Conservation (phyloP, 2,329 filamentous ascomycete genomes). For the Emericellopsis atlantica region DNA sequence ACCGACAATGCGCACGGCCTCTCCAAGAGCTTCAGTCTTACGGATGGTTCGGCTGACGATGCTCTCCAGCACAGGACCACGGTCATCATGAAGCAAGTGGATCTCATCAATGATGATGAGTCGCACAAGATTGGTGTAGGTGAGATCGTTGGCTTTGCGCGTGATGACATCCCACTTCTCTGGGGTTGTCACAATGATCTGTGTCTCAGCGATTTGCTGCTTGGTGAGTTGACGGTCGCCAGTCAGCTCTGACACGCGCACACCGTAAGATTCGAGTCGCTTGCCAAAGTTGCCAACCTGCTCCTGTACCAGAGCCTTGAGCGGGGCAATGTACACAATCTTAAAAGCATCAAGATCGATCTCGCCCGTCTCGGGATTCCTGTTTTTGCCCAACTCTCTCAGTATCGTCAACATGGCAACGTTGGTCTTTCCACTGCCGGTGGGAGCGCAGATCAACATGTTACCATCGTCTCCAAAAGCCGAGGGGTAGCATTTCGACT, state of each 20-base stretch:
- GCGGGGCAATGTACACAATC: conserved; percentile 91
- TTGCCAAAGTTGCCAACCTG: conserved; percentile 97
- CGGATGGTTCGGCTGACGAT: conserved; percentile 92
- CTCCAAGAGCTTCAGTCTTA: conserved; percentile 85
- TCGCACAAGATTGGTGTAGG: conserved; percentile 93
- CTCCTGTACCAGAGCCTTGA: conserved; percentile 93
- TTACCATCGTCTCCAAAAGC: conserved; percentile 93
- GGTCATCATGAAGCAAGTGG: conserved; percentile 91
- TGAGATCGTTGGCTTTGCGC: conserved; percentile 89
- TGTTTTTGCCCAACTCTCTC: conserved; percentile 91
- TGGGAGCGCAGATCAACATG: conserved; percentile 94
- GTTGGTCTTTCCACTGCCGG: conserved; percentile 95
- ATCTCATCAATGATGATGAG: conserved; percentile 97
- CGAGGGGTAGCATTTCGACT: conserved; percentile 82
- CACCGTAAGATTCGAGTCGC: conserved; percentile 78
- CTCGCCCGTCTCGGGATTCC: conserved; percentile 78
- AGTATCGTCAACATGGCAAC: conserved; percentile 96
- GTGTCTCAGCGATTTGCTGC: conserved; percentile 94
- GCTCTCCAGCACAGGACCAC: conserved; percentile 91
- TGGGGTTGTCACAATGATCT: conserved; percentile 95
- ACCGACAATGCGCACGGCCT: conserved; percentile 82
- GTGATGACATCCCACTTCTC: conserved; percentile 99
- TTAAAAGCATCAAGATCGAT: conserved; percentile 96
- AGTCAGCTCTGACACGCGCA: conserved; percentile 88
- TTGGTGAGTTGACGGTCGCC: conserved; percentile 97